These are phyloP conservation scores for Fusarium nematophilum DNA, from an alignment of 2,329 filamentous ascomycete species.

Conservation along the genomic window DNA sequence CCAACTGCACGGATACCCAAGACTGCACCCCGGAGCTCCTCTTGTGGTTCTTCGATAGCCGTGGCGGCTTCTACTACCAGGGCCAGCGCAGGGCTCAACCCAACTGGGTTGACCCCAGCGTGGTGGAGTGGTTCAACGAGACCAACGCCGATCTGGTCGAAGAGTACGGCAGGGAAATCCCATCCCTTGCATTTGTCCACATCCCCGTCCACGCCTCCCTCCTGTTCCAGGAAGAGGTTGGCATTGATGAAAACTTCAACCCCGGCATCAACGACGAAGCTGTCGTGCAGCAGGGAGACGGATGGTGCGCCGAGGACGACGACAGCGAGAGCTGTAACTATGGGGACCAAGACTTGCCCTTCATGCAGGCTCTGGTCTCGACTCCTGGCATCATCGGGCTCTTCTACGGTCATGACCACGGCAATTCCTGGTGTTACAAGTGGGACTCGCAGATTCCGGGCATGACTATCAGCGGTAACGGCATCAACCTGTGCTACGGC, in stretches of 20 bases:
- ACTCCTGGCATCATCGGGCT: slow-evolving; percentile 67
- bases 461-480: slow-evolving; percentile 54
- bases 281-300: slow-evolving; percentile 55
- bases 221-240: slow-evolving; percentile 37
- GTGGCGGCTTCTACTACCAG: slow-evolving; percentile 65
- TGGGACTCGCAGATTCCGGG: slow-evolving; percentile 64
- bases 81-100: slow-evolving; percentile 49
- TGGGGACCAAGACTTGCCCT: slow-evolving; percentile 65
- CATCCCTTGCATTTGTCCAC: slow-evolving; percentile 62
- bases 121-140: slow-evolving; percentile 57
- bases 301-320: slow-evolving; percentile 56
- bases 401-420: slow-evolving; percentile 76
- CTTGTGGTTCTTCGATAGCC: slow-evolving; percentile 77
- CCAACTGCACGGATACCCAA: slow-evolving; percentile 39
- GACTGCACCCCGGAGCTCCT: slow-evolving; percentile 55
- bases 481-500: slow-evolving; percentile 66
- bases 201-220: slow-evolving; percentile 53
- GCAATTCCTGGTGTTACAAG: slow-evolving; percentile 67
- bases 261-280: slow-evolving; percentile 61
- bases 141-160: slow-evolving; percentile 48
- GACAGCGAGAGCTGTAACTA: slow-evolving; percentile 53
- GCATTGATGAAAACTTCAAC: slow-evolving; percentile 52
- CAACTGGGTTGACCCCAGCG: slow-evolving; percentile 58
- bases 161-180: slow-evolving; percentile 49
- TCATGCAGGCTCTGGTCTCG: slow-evolving; percentile 70